Evolutionary conservation across 352 stramenopile species (phyloP).

Genomic region (Sclerospora graminicola): DNA sequence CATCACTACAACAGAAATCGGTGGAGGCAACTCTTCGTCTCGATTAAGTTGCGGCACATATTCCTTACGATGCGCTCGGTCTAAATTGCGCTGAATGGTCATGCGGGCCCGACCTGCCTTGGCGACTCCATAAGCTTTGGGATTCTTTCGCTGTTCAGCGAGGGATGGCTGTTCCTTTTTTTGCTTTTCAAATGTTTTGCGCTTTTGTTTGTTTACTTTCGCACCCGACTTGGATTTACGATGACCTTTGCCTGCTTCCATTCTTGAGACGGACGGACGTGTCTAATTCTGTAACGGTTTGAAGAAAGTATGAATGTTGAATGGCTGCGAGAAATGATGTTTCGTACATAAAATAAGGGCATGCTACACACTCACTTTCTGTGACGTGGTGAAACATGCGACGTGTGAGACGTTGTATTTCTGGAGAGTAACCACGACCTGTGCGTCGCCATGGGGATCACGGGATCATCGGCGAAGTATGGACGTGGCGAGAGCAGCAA

Average conservation of each 20-base stretch:
- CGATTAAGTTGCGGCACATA: conserved; percentile 88
- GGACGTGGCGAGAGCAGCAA: no score
- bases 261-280: no score
- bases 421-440: no score
- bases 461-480: no score
- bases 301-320: no score
- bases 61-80: conserved; percentile 96
- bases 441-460: no score
- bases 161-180: conserved; percentile 68
- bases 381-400: no score
- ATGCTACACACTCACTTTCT: no score
- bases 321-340: no score
- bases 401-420: no score
- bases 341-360: no score
- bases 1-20: conserved; percentile 96
- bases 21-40: conserved; percentile 83
- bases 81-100: conserved; percentile 96
- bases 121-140: conserved; percentile 93
- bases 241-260: conserved; percentile 43
- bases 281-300: no score
- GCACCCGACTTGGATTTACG: conserved; percentile 79
- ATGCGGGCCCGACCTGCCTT: conserved; percentile 94
- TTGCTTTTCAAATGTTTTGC: conserved; percentile 83
- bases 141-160: conserved; percentile 92
- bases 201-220: conserved; percentile 94